Percentiles rank a stretch among this genome's conserved stretches.
Conservation (phyloP, 2,329 filamentous ascomycete genomes). For the Hirsutella rhossiliensis region DNA sequence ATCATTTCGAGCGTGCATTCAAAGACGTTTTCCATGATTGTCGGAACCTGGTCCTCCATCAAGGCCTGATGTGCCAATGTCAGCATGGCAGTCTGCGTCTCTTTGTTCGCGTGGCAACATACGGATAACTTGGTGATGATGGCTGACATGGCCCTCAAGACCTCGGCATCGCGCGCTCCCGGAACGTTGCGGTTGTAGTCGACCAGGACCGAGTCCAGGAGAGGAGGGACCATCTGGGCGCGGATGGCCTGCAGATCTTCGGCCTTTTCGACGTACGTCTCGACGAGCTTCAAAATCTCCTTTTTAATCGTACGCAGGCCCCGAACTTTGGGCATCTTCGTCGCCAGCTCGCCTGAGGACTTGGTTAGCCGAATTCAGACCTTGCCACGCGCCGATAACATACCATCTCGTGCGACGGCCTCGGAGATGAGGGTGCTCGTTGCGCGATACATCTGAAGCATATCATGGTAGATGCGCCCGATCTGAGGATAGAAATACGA, state of each 20-base stretch:
- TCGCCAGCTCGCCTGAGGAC: slow-evolving; percentile 66
- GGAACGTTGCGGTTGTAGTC: slow-evolving; percentile 97
- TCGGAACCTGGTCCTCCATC: slow-evolving; percentile 97
- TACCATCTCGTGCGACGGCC: slow-evolving; percentile 74
- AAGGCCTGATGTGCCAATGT: slow-evolving; percentile 44
- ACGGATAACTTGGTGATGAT: slow-evolving; percentile 95
- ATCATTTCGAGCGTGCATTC: slow-evolving; percentile 99
- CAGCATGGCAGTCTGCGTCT: neutral
- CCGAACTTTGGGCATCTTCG: slow-evolving; percentile 93
- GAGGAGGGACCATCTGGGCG: slow-evolving; percentile 85
- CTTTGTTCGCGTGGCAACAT: slow-evolving; percentile 30
- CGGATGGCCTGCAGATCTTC: slow-evolving; percentile 92
- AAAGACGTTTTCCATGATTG: slow-evolving; percentile 97
- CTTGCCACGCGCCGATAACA: slow-evolving; percentile 3
- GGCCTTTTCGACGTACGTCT: slow-evolving; percentile 95
- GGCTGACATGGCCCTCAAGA: slow-evolving; percentile 93
- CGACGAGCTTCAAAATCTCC: slow-evolving; percentile 95
- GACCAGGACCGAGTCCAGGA: slow-evolving; percentile 84
- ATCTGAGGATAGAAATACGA: slow-evolving; percentile 98
- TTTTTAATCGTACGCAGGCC: slow-evolving; percentile 97
- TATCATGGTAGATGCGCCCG: slow-evolving; percentile 92
- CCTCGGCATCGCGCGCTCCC: slow-evolving; percentile 90
- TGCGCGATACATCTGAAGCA: slow-evolving; percentile 97
- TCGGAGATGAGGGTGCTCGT: slow-evolving; percentile 95
- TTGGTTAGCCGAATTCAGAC: neutral